Conservation (phyloP, 345 rosid species). For the Pistacia vera region DNA sequence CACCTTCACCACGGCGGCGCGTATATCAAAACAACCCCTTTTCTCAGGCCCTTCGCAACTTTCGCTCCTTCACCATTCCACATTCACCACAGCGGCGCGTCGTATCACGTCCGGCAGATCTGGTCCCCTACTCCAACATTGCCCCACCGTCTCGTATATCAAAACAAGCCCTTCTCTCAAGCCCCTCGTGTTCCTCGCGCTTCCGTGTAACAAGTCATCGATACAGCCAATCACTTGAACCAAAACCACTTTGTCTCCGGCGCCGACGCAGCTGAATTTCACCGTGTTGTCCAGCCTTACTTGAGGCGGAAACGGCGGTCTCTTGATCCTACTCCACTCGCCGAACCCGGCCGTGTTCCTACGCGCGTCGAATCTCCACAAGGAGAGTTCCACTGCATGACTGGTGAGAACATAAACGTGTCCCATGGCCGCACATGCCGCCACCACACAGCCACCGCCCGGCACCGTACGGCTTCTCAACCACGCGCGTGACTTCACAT, state of each 20-base stretch:
- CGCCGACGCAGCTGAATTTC: conserved; percentile 77
- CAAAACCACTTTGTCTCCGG: conserved; percentile 68
- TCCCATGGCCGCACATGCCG: conserved; percentile 75
- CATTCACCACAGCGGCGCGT: conserved; percentile 87
- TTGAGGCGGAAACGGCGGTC: conserved; percentile 79
- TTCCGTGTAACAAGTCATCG: conserved; percentile 75
- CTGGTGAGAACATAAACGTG: conserved; percentile 65
- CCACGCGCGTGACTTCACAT: conserved; percentile 70
- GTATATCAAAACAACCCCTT: conserved; percentile 22
- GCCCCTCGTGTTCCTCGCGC: conserved; percentile 69
- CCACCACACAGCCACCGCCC: conserved; percentile 91
- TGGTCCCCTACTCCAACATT: conserved; percentile 79
- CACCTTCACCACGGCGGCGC: conserved; percentile 78
- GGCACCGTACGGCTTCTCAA: conserved; percentile 78
- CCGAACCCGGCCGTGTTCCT: conserved; percentile 53
- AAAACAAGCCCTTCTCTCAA: conserved; percentile 62
- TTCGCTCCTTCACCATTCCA: conserved; percentile 44
- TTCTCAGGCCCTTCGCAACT: too few species aligned
- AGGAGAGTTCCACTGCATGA: conserved; percentile 90
- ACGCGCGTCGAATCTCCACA: conserved; percentile 77
- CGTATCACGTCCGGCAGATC: conserved; percentile 67
- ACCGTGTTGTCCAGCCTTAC: conserved; percentile 70
- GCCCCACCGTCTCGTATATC: conserved; percentile 54
- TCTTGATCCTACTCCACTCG: conserved; percentile 73
- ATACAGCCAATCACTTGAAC: conserved; percentile 80